Conservation (phyloP, 2,329 filamentous ascomycete genomes). For the Xylaria sp. region DNA sequence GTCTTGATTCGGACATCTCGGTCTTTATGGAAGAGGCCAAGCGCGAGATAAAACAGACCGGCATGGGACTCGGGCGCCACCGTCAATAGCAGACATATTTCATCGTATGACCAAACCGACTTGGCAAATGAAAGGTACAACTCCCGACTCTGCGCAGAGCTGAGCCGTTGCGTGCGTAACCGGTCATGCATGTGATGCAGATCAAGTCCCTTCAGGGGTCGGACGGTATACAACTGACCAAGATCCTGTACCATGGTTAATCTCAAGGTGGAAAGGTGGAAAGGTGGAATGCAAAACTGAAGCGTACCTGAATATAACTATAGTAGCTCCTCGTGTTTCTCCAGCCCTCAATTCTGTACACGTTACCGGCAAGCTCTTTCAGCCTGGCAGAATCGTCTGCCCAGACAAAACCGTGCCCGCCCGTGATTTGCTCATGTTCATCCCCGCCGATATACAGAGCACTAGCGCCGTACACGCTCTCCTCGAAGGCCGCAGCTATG, state of each 20-base stretch:
- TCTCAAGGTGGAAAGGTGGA: background rate
- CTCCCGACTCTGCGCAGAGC: conserved; percentile 78
- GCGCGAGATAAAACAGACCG: conserved; percentile 88
- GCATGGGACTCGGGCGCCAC: conserved; percentile 87
- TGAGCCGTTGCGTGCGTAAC: conserved; percentile 82
- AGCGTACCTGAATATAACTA: conserved; percentile 83
- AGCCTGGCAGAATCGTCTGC: conserved; percentile 81
- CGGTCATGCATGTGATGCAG: conserved; percentile 93
- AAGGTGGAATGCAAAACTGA: background rate
- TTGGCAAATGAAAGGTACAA: conserved; percentile 85
- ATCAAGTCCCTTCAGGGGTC: conserved; percentile 83
- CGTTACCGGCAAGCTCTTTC: conserved; percentile 89
- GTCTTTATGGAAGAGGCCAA: conserved; percentile 92
- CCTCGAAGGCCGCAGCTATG: conserved; percentile 92
- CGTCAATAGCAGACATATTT: conserved; percentile 84
- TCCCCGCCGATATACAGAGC: conserved; percentile 86
- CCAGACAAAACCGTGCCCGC: conserved; percentile 96
- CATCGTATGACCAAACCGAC: conserved; percentile 82
- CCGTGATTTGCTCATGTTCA: conserved; percentile 69
- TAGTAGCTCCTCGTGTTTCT: conserved; percentile 95
- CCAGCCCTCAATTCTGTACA: conserved; percentile 95
- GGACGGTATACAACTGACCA: conserved; percentile 70
- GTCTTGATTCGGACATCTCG: conserved; percentile 80
- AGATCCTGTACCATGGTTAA: conserved; percentile 66
- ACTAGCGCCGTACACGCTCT: conserved; percentile 92